A percentile compares a stretch with the other conserved stretches of the same genome.
Conservation (phyloP, 257 asterid species). For the Capsicum pubescens region DNA sequence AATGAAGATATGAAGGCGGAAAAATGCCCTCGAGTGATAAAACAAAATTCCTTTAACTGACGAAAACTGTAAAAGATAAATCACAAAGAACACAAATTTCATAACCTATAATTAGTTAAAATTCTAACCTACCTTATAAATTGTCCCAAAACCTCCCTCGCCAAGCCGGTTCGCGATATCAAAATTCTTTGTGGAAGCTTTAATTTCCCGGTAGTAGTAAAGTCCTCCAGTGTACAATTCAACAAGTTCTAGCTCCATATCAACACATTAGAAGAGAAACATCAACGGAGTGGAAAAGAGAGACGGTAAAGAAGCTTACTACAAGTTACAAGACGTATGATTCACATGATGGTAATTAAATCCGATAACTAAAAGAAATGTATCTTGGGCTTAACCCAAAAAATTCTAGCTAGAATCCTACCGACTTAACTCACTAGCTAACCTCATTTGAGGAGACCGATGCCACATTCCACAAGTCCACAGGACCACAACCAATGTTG, state of each 20-base stretch:
- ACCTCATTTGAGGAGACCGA: too few species aligned
- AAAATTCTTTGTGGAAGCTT: constrained; percentile 20
- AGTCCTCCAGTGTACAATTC: constrained; percentile 28
- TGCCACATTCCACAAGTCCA: too few species aligned
- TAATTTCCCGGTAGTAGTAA: constrained; percentile 19
- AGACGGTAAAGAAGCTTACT: neutral
- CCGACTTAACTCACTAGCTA: too few species aligned
- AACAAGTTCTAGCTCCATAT: neutral
- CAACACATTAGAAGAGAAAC: neutral
- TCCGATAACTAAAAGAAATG: neutral
- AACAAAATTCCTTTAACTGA: too few species aligned
- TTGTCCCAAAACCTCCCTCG: constrained; percentile 22
- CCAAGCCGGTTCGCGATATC: rapidly evolving
- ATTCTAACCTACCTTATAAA: constrained; percentile 6
- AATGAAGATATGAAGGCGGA: neutral
- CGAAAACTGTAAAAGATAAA: neutral
- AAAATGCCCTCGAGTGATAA: too few species aligned
- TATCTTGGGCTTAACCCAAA: neutral
- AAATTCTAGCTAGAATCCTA: too few species aligned
- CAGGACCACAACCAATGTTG: too few species aligned
- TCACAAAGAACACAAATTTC: neutral
- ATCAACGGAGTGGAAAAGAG: neutral
- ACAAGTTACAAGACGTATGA: neutral
- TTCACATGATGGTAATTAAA: neutral
- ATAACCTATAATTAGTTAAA: constrained; percentile 1